These are phyloP conservation scores for Hypoxylon sp. DNA, from an alignment of 2,329 filamentous ascomycete genomes.

Conservation along the genomic window DNA sequence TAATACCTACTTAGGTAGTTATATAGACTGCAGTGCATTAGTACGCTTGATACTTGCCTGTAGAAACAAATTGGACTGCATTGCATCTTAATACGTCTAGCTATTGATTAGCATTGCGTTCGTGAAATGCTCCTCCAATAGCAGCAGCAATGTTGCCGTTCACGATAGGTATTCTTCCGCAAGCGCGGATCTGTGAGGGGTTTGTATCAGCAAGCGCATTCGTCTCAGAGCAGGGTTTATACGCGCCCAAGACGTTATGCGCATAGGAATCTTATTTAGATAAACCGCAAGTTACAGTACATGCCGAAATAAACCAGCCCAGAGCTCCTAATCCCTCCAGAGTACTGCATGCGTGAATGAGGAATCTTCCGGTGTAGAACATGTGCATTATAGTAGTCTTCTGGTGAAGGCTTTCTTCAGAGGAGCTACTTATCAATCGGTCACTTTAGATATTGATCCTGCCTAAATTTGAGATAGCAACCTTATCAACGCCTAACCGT, in stretches of 20 bases:
- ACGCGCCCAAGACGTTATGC: constrained; percentile 20
- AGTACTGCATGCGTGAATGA: neutral
- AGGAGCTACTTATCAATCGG: neutral
- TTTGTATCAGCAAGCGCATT: constrained; percentile 35
- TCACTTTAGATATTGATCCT: neutral
- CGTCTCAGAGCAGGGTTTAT: constrained; percentile 14
- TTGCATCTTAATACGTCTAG: neutral
- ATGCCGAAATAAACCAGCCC: neutral
- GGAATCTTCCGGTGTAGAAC: neutral
- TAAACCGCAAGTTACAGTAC: neutral
- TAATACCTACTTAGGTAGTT: no score
- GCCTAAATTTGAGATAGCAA: constrained; percentile 2
- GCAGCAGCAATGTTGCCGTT: neutral
- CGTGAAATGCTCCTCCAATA: constrained; percentile 9
- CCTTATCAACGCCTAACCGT: constrained; percentile 18
- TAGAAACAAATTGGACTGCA: neutral
- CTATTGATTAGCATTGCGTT: neutral
- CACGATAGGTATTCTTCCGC: neutral
- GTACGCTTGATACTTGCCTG: neutral
- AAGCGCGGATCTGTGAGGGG: constrained; percentile 22
- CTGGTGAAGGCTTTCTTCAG: neutral
- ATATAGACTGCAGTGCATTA: neutral
- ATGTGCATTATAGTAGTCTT: constrained; percentile 3
- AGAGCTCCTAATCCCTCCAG: neutral
- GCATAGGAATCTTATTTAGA: constrained; percentile 1